Percentiles rank a stretch among this genome's conserved stretches.
Evolutionary conservation across 305 asterid genomes (phyloP).

Genomic region (Rubia tinctorum): DNA sequence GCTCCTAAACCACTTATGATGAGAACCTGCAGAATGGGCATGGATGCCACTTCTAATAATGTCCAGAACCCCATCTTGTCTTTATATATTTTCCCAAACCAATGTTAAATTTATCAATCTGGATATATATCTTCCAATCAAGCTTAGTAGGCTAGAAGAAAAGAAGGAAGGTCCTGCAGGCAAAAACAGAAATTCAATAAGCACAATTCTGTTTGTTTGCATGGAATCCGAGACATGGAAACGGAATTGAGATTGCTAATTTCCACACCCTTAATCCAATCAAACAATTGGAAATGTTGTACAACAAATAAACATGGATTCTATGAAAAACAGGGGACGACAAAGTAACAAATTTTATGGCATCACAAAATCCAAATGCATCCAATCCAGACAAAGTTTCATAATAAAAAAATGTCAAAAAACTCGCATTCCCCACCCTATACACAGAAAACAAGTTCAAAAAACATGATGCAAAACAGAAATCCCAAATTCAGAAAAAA

Average conservation of each 20-base stretch:
- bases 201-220: neutral
- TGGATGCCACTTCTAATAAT: conserved; percentile 73
- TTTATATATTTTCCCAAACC: neutral
- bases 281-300: neutral
- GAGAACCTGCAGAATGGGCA: conserved; percentile 79
- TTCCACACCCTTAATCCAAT: neutral
- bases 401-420: neutral
- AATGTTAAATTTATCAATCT: neutral
- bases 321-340: neutral
- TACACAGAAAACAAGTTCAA: too few species aligned
- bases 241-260: too few species aligned
- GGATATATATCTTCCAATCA: neutral
- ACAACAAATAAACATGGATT: neutral
- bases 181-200: neutral
- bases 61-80: conserved; percentile 60
- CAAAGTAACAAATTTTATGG: neutral
- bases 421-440: neutral
- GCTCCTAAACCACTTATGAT: conserved; percentile 61
- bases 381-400: neutral
- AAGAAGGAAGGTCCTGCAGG: conserved; percentile 15
- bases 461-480: neutral
- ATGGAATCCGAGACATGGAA: too few species aligned
- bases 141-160: conserved; percentile 4
- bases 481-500: neutral
- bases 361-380: neutral